Conservation (phyloP, 1,284 basidiomycete genomes). For the Pulveroboletus sp. region DNA sequence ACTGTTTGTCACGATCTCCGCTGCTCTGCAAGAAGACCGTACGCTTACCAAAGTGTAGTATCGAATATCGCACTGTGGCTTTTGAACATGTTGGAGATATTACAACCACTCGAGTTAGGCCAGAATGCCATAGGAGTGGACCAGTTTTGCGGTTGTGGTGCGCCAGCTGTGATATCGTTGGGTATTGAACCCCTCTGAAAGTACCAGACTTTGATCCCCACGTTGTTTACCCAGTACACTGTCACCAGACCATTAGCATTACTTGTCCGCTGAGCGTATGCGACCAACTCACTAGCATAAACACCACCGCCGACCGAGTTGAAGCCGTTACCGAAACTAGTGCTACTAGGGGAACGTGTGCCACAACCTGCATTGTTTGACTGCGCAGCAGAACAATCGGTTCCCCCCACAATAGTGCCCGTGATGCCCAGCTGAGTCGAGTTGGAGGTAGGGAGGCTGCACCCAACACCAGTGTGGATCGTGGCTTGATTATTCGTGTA, state of each 20-base stretch:
- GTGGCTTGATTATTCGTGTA: constrained; percentile 81
- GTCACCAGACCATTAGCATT: constrained; percentile 8
- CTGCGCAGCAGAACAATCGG: constrained; percentile 66
- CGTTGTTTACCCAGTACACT: constrained; percentile 50
- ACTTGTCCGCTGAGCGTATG: background rate
- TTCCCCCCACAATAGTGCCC: constrained; percentile 64
- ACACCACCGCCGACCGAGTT: constrained; percentile 77
- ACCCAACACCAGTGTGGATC: constrained; percentile 75
- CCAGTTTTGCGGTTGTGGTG: constrained; percentile 74
- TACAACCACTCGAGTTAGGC: constrained; percentile 68
- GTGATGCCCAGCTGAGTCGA: constrained; percentile 52
- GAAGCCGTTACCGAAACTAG: constrained; percentile 67
- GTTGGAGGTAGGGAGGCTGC: constrained; percentile 57
- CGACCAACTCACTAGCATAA: constrained; percentile 66
- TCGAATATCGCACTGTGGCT: constrained; percentile 79
- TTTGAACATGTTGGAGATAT: constrained; percentile 75
- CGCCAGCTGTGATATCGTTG: constrained; percentile 65
- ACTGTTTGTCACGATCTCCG: constrained; percentile 1
- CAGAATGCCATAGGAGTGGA: constrained; percentile 74
- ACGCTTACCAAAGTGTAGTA: constrained; percentile 73
- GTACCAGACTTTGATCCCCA: constrained; percentile 81
- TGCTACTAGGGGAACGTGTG: constrained; percentile 50
- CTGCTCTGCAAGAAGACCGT: constrained; percentile 17
- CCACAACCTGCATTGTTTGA: constrained; percentile 76
- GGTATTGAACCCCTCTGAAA: constrained; percentile 76